Base-by-base conservation (phyloP, 208 protist genomes). In the Acanthamoeba lugdunensis region DNA sequence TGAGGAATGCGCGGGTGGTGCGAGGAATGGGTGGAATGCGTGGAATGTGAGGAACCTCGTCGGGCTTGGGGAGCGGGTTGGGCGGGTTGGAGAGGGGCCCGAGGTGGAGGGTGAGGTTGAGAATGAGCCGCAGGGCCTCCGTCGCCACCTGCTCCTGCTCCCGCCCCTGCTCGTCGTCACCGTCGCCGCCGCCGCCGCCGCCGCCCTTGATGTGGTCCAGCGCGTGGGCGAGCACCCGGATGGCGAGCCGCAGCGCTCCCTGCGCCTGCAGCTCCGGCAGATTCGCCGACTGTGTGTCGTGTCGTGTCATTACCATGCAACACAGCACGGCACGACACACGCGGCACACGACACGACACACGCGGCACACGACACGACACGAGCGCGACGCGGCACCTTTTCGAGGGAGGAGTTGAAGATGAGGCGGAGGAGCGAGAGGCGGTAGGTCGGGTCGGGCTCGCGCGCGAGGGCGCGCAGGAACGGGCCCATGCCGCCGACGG, bases 71-170 rank as follows among this genome's bases (percentile, higher is more conserved):
- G 11, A n/a, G 6, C 7, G 81, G 81, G 23, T 88, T 88, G 81
- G 81, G 81, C 48, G 81, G 81, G 14, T 58, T 33, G 16, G 25
- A 18, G n/a, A 88, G 54, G 18, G 81, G 81, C 1, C 81, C 81
- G 23, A 89, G 50, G 56, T 69, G 56, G 28, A 89, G 16, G 16
- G 81, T 89, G 81, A 89, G 81, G 56, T 58, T 67, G 56, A 89
- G n/a, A 14, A 89, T 33, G 52, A 89, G 48, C 28, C 54, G 45
- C 16, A 89, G 81, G 30, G 33, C 23, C 52, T 89, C 81, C 21
- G 18, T 56, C 21, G 45, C 75, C 23, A 84, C 45, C 65, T 41
- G 65, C 65, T 71, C 65, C 28, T 71, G 23, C 65, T 71, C 65
- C 54, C 9, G 16, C 54, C 9, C 16, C 54, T 61, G 54, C 54